Evolutionary conservation across 768 basidiomycete species (phyloP), one percentile per base, ranked within the genome.

Genomic region (Dendrothele bispora): DNA sequence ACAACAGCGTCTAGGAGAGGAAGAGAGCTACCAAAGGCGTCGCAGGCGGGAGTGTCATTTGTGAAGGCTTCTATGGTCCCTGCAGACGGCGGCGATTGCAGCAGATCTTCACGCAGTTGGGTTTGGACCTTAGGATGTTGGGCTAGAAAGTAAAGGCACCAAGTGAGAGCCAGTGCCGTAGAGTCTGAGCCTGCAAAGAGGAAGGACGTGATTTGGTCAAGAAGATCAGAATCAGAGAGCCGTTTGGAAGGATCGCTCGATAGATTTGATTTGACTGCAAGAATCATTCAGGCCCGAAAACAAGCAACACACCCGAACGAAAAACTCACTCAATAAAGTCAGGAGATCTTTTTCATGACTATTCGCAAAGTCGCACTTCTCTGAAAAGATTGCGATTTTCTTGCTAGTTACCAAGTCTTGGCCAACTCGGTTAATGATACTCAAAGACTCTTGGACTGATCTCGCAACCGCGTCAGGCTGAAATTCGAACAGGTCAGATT

Each of bases 131-230:
- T 73, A 3, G 78, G 76, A 51, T 82, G 58, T n/a, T 67, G 63
- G 7, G 82, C 69, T 26, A 88, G 76, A 46, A 72, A 63, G 59
- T 82, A 74, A 1, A 85, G 62, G 45, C 75, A 77, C 79, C 81
- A 86, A 5, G 80, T 67, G 21, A 84, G 64, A 17, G 79, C 74
- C 7, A 82, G 67, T 5, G 79, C 70, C 25, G 79, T 78, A 3
- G 81, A 74, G 55, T 85, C 83, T 21, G 83, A 79, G 11, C 85
- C 84, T 3, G 77, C 82, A 34, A 83, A 77, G 47, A 86, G 69
- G 61, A 86, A 78, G 25, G 82, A 82, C n/a, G 77, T 75, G 54
- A 83, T 77, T 60, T 84, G 82, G 51, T 80, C 78, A 7, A 83
- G 65, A n/a, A 84, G 65, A 40, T 83, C 83, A 24, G 72, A 59